Base-by-base conservation (phyloP, 176 grass and related monocot genomes). In the Poa annua region DNA sequence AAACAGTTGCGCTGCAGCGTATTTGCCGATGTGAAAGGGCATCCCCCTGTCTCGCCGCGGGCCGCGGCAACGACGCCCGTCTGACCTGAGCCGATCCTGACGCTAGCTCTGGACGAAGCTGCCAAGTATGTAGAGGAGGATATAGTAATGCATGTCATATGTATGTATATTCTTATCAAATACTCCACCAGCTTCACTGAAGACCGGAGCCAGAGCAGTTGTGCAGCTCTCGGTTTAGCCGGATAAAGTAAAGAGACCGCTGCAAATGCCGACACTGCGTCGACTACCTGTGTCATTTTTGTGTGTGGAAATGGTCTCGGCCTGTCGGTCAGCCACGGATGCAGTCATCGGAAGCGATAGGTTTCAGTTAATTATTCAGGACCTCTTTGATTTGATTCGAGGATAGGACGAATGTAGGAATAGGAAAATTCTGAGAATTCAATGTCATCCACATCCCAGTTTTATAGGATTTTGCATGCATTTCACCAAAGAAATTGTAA, bases 1-100 rank as follows among this genome's bases (percentile, higher is more conserved):
- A 14, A 62, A 62, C 59, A 62, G 59, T 62, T 62, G 24, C 59
- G 24, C 59, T 11, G 21, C 54, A 12, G 59, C 59, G 59, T 62
- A 62, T 29, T 62, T 62, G 59, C 59, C 59, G 59, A 62, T 62
- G 24, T 62, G 59, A 62, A 29, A 62, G 59, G 59, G 44, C 44
- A 47, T 47, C 9, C 7, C 44, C 11, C 29, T 62, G 24, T 26
- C 59, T 62, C 12, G 56, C 56, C 56, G 59, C 59, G 24, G 44
- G 56, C 56, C 56, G 59, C 59, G 24, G 44, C 44, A 47, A 55
- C 11, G 15, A 8, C 25, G 2, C 22, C 22, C 6, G 41, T 42
- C n/a, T 59, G 55, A 48, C 7, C 70, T 41, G 52, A 24, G 53
- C 8, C 14, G 0, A 17, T 26, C 29, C 22, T 63, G 76, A 63